Evolutionary conservation across 306 rosid species (phyloP).

Genomic region (Carpinus fangiana): DNA sequence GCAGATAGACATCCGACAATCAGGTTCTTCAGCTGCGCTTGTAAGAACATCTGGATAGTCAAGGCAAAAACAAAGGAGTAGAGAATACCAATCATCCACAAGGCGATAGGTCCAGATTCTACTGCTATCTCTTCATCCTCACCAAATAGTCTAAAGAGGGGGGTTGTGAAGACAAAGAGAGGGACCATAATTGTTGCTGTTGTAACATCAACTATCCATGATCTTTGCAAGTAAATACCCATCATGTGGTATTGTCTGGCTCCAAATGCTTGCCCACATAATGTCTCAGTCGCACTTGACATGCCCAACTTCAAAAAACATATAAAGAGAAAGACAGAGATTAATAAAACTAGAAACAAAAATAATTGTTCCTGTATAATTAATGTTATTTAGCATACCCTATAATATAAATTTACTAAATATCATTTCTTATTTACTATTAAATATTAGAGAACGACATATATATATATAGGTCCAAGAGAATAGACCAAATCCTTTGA

Average conservation of each 20-base stretch:
- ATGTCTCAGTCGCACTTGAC: slow-evolving; percentile 58
- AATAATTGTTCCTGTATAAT: too few species aligned
- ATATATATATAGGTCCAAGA: too few species aligned
- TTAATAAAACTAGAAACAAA: background rate
- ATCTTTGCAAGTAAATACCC: slow-evolving; percentile 63
- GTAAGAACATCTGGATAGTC: slow-evolving; percentile 53
- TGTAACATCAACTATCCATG: slow-evolving; percentile 43
- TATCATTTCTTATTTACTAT: too few species aligned
- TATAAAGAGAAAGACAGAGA: background rate
- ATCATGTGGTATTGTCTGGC: slow-evolving; percentile 54
- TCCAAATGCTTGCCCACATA: slow-evolving; percentile 65
- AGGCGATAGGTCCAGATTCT: slow-evolving; percentile 40
- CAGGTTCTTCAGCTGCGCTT: slow-evolving; percentile 56
- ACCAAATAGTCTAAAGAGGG: slow-evolving; percentile 38
- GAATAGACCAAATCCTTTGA: too few species aligned
- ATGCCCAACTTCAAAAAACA: slow-evolving; percentile 41
- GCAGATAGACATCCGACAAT: slow-evolving; percentile 49
- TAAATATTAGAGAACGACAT: too few species aligned
- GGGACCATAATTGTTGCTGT: slow-evolving; percentile 40
- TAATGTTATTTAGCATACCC: too few species aligned
- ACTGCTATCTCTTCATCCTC: slow-evolving; percentile 39
- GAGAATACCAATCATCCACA: slow-evolving; percentile 39
- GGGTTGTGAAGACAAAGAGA: slow-evolving; percentile 44
- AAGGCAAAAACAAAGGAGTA: slow-evolving; percentile 41
- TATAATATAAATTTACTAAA: too few species aligned